These are phyloP conservation scores for Schizothecium vesticola DNA, from an alignment of 495 filamentous ascomycete genomes.

Conservation along the genomic window DNA sequence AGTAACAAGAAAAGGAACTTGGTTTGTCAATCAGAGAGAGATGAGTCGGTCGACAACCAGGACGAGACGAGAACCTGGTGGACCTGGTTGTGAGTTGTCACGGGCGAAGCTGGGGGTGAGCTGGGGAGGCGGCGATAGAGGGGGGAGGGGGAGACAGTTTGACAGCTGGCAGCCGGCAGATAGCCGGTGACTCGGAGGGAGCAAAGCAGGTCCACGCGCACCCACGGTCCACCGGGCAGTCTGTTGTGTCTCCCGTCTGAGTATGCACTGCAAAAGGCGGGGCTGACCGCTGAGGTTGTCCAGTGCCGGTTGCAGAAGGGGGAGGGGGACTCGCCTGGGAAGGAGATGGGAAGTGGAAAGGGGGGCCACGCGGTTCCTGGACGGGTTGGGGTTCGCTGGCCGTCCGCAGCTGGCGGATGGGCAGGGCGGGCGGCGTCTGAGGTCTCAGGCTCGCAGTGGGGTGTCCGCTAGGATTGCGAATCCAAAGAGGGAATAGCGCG, in stretches of 20 bases:
- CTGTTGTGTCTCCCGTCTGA: neutral
- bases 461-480: neutral
- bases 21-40: neutral
- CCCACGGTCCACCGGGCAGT: too few species aligned
- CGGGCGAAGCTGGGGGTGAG: neutral
- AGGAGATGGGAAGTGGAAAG: neutral
- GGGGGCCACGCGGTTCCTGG: slow-evolving; percentile 7
- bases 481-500: neutral
- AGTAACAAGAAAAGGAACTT: neutral
- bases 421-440: neutral
- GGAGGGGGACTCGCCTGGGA: neutral
- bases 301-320: neutral
- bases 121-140: neutral
- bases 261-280: slow-evolving; percentile 4
- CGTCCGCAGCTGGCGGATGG: neutral
- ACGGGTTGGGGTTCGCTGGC: neutral
- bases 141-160: neutral
- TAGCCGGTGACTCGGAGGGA: slow-evolving; percentile 4
- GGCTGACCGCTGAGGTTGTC: slow-evolving; percentile 5
- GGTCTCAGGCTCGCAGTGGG: neutral
- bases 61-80: neutral
- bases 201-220: slow-evolving; percentile 1
- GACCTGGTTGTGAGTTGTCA: neutral
- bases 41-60: neutral
- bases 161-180: slow-evolving; percentile 3